phyloP scores from a whole-genome alignment of 2,329 filamentous ascomycete species.

The Colletotrichum scovillei region DNA sequence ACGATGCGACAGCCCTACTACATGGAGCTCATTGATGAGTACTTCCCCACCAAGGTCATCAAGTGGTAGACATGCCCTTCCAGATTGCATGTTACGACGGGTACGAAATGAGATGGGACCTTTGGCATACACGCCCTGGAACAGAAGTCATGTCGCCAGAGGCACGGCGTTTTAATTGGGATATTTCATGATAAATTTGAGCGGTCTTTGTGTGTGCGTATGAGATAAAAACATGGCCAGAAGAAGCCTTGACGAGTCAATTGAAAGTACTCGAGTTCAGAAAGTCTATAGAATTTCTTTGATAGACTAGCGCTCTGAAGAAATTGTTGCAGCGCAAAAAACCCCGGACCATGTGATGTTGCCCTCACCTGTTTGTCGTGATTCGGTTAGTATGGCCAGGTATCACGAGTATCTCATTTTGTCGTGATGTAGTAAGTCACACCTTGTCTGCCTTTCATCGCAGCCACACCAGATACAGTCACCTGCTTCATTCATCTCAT shows the following conservation, averaged over 20 bases:
- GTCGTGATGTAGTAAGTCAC: no score
- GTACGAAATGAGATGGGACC: conserved; percentile 16
- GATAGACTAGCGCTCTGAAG: conserved; percentile 3
- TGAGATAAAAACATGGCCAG: conserved; percentile 12
- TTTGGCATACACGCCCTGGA: conserved; percentile 15
- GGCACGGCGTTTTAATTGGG: conserved; percentile 23
- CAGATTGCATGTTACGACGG: conserved; percentile 21
- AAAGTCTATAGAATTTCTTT: conserved; percentile 4
- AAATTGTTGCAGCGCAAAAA: background rate
- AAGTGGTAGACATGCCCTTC: conserved; percentile 47
- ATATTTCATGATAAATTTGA: conserved; percentile 19
- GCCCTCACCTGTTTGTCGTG: background rate
- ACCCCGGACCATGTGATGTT: no score
- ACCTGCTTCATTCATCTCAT: no score
- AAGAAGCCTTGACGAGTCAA: background rate
- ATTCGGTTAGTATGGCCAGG: rapidly evolving
- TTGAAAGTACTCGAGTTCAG: background rate
- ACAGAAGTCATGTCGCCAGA: background rate
- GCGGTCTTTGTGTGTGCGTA: conserved; percentile 11
- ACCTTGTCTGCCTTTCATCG: no score
- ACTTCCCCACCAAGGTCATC: conserved; percentile 52
- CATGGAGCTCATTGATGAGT: conserved; percentile 55
- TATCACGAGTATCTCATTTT: background rate
- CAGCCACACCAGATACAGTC: no score
- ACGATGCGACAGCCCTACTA: conserved; percentile 48